phyloP scores from a whole-genome alignment of 148 eudicot species.

The Rhododendron griersonianum region DNA sequence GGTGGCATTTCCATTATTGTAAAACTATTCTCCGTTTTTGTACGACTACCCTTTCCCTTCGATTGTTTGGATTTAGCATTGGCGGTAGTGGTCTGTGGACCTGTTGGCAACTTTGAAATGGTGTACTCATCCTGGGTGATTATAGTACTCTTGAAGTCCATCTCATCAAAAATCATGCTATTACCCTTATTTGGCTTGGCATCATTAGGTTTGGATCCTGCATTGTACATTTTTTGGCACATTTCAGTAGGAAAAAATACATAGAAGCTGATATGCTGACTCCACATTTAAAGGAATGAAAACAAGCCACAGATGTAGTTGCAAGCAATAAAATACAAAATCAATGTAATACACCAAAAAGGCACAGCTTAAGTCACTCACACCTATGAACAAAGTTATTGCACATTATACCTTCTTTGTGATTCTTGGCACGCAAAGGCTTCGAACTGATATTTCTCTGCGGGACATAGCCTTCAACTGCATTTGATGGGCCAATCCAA shows the following conservation, averaged over 20 bases:
- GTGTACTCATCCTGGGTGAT: constrained; percentile 66
- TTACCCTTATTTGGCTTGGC: constrained; percentile 33
- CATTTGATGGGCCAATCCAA: constrained; percentile 85
- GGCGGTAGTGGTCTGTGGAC: constrained; percentile 15
- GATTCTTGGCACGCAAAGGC: constrained; percentile 18
- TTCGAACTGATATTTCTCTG: constrained; percentile 35
- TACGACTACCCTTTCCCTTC: constrained; percentile 22
- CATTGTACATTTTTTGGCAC: constrained; percentile 24
- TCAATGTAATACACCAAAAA: background rate
- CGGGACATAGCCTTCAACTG: constrained; percentile 94
- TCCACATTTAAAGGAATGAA: background rate
- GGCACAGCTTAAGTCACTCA: background rate
- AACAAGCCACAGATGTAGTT: background rate
- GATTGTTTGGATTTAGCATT: constrained; percentile 23
- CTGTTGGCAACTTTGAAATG: constrained; percentile 39
- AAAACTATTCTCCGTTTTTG: constrained; percentile 18
- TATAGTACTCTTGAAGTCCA: constrained; percentile 60
- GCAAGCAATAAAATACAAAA: background rate
- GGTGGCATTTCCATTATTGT: constrained; percentile 17
- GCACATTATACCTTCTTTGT: constrained; percentile 33
- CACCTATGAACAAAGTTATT: background rate
- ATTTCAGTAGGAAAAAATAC: constrained; percentile 18
- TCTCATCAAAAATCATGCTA: constrained; percentile 28
- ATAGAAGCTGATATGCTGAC: background rate
- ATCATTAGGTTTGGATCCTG: constrained; percentile 44